These are phyloP conservation scores for Trichoderma orchidacearum DNA, from an alignment of 495 filamentous ascomycete species.

Conservation along the genomic window DNA sequence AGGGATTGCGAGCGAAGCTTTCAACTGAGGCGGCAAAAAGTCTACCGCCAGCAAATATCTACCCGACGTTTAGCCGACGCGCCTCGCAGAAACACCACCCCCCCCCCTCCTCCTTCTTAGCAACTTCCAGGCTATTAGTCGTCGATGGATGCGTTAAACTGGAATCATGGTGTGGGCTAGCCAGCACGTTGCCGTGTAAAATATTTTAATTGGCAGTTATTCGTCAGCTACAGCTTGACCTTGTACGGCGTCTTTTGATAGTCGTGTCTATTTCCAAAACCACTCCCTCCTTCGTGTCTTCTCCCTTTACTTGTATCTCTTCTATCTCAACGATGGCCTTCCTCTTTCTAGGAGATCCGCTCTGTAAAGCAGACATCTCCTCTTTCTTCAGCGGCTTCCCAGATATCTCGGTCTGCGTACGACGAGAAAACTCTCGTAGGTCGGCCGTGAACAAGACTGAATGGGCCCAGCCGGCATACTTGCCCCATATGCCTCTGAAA, in stretches of 20 bases:
- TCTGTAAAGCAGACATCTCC: constrained; percentile 12
- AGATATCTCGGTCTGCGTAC: constrained; percentile 22
- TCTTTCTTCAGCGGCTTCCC: constrained; percentile 14
- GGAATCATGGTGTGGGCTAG: too few relatives aligned
- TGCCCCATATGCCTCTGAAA: constrained; percentile 83
- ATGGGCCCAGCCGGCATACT: constrained; percentile 94
- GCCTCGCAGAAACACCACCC: too few relatives aligned
- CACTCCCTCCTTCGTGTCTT: constrained; percentile 1
- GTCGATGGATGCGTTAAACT: too few relatives aligned
- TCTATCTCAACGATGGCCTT: constrained; percentile 3
- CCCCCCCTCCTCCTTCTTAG: too few relatives aligned
- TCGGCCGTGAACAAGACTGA: constrained; percentile 94
- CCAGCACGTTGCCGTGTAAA: too few relatives aligned
- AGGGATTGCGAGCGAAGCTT: background rate
- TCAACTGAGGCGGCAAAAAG: background rate
- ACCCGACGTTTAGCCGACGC: background rate
- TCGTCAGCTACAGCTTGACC: too few relatives aligned
- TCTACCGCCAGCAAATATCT: background rate
- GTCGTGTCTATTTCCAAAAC: background rate
- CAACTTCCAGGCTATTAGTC: too few relatives aligned
- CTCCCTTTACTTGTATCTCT: constrained; percentile 4
- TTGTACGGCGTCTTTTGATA: background rate
- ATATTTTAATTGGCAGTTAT: too few relatives aligned
- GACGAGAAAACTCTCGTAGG: constrained; percentile 58
- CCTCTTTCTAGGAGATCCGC: background rate